Evolutionary conservation across 2,329 filamentous ascomycete species (phyloP).

Genomic region (Diaporthe amygdali): DNA sequence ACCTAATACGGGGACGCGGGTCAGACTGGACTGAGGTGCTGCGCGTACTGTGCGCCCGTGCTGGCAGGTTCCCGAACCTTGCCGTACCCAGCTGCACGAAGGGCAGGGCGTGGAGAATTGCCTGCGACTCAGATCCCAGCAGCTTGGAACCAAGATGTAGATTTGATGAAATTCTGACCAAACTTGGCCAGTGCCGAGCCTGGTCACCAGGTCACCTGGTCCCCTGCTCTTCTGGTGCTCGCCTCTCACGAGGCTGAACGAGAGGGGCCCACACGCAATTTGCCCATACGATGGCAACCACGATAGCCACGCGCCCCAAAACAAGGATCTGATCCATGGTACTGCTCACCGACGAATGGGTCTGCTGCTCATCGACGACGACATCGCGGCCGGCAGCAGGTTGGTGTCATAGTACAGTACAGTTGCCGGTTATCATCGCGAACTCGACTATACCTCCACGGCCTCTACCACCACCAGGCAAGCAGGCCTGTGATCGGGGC

Average conservation of each 20-base stretch:
- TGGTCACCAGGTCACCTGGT: background rate
- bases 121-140: conserved; percentile 16
- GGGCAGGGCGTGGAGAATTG: background rate
- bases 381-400: background rate
- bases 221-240: background rate
- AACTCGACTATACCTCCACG: background rate
- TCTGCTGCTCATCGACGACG: background rate
- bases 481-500: background rate
- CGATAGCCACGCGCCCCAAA: background rate
- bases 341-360: background rate
- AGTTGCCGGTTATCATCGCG: background rate
- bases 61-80: background rate
- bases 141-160: conserved; percentile 17
- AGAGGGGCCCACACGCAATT: conserved; percentile 13
- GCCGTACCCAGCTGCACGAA: conserved; percentile 10
- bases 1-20: conserved; percentile 2
- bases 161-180: background rate
- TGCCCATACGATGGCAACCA: conserved; percentile 8
- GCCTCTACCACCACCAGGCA: background rate
- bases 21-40: background rate
- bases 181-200: conserved; percentile 4
- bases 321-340: conserved; percentile 12
- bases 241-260: conserved; percentile 15
- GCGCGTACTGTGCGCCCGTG: background rate
- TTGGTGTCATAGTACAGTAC: background rate